These are phyloP conservation scores for Angomonas ambiguus DNA, from an alignment of 208 protist species.

Conservation along the genomic window DNA sequence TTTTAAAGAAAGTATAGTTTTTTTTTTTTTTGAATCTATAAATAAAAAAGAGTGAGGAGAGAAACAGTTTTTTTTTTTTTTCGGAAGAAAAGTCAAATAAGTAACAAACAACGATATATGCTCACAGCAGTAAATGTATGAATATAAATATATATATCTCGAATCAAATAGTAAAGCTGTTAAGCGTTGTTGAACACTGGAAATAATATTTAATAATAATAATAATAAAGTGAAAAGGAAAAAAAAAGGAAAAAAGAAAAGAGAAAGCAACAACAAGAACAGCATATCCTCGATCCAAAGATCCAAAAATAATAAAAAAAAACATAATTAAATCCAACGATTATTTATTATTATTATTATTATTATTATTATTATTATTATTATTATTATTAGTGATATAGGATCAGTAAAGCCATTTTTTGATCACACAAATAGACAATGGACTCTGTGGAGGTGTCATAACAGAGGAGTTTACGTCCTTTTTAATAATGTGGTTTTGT, in stretches of 20 bases:
- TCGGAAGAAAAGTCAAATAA: too few species aligned
- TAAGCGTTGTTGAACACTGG: too few species aligned
- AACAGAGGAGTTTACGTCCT: too few species aligned
- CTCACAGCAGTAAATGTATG: too few species aligned
- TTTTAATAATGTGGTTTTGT: too few species aligned
- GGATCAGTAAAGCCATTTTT: slow-evolving; percentile 6
- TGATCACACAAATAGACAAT: not conserved
- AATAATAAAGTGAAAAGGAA: not conserved
- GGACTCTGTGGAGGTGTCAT: too few species aligned
- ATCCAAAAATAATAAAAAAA: not conserved
- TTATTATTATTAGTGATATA: not conserved
- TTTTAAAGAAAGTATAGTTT: not conserved
- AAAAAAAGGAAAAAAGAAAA: not conserved
- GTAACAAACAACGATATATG: too few species aligned
- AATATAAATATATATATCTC: too few species aligned
- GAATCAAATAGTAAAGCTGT: too few species aligned
- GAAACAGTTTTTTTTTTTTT: slow-evolving; percentile 8
- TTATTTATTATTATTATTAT: not conserved
- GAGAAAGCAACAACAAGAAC: not conserved
- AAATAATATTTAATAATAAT: not conserved
- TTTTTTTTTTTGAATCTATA: not conserved
- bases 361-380: slow-evolving; percentile 6
- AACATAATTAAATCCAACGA: too few species aligned
- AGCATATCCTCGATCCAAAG: not conserved
- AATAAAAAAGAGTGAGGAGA: not conserved